A percentile compares a stretch with the other conserved stretches of the same genome.
These are phyloP conservation scores for Zygosaccharomyces pseudobailii DNA, from an alignment of 1,139 yeast species.

Conservation along the genomic window DNA sequence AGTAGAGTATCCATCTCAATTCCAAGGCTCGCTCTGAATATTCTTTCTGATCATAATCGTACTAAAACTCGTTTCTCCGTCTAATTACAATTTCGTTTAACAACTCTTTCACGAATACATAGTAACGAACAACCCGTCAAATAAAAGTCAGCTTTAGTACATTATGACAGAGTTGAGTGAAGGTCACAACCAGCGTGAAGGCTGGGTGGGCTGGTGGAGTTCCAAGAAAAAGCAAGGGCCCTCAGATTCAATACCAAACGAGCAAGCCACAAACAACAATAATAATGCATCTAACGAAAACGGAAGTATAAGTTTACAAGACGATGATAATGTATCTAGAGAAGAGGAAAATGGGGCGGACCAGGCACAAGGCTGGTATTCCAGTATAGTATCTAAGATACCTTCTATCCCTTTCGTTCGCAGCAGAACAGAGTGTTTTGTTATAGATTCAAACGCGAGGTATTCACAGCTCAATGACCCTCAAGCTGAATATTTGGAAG, in stretches of 20 bases:
- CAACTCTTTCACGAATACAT: background rate
- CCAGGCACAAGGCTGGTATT: constrained; percentile 12
- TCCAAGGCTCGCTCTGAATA: background rate
- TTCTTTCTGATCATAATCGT: background rate
- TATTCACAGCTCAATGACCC: constrained; percentile 27
- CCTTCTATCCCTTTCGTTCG: constrained; percentile 9
- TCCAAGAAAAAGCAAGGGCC: background rate
- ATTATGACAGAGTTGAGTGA: constrained; percentile 6
- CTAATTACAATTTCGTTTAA: background rate
- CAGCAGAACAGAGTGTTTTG: constrained; percentile 7
- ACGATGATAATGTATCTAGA: background rate
- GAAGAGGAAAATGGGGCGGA: constrained; percentile 9
- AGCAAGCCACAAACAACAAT: background rate
- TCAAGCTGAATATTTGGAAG: constrained; percentile 26
- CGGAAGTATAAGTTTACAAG: background rate
- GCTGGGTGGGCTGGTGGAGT: constrained; percentile 12
- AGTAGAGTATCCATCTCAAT: constrained; percentile 12
- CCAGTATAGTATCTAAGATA: constrained; percentile 11
- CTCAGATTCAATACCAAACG: background rate
- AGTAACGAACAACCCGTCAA: background rate
- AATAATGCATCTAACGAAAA: background rate
- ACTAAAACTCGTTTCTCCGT: background rate
- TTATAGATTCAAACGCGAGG: constrained; percentile 19
- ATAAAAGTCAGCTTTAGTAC: background rate
- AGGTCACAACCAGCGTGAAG: background rate